Percentiles rank a stretch among this genome's conserved stretches.
These are phyloP conservation scores for Phlebopus sp. DNA, from an alignment of 1,284 basidiomycete genomes.

Conservation along the genomic window DNA sequence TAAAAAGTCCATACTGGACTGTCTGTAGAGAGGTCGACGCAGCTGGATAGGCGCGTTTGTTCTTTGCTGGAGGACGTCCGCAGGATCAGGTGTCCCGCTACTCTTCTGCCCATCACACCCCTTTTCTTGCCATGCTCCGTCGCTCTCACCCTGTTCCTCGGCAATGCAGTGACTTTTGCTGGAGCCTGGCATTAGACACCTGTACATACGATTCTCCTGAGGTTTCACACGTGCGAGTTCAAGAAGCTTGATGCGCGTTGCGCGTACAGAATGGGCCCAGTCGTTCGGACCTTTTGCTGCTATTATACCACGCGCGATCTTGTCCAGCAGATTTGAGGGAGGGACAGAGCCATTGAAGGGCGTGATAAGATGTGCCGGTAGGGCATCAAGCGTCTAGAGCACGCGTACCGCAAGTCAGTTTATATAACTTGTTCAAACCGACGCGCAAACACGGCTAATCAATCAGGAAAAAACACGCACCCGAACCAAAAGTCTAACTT, in stretches of 20 bases:
- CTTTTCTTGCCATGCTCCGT: conserved; percentile 11
- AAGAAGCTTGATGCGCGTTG: conserved; percentile 75
- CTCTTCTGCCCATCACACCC: conserved; percentile 1
- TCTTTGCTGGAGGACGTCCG: conserved; percentile 40
- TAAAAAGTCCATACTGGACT: conserved; percentile 84
- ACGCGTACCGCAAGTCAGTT: conserved; percentile 5
- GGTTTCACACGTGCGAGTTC: conserved; percentile 65
- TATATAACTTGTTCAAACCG: background rate
- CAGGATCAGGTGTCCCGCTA: conserved; percentile 24
- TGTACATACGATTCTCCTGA: conserved; percentile 40
- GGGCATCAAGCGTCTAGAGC: conserved; percentile 70
- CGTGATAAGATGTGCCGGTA: conserved; percentile 76
- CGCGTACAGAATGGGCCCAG: conserved; percentile 77
- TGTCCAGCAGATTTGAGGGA: conserved; percentile 78
- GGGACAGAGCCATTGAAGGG: conserved; percentile 79
- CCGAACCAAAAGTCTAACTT: conserved; percentile 60
- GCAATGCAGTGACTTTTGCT: too few relatives aligned
- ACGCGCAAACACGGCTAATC: background rate
- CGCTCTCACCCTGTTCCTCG: conserved; percentile 37
- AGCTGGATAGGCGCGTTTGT: conserved; percentile 37
- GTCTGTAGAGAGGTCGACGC: conserved; percentile 63
- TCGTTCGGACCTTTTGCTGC: conserved; percentile 68
- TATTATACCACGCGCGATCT: conserved; percentile 70
- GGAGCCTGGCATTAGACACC: too few relatives aligned
- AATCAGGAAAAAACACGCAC: conserved; percentile 40